phyloP scores from a whole-genome alignment of 331 rosid genomes.

The Telfairia occidentalis region DNA sequence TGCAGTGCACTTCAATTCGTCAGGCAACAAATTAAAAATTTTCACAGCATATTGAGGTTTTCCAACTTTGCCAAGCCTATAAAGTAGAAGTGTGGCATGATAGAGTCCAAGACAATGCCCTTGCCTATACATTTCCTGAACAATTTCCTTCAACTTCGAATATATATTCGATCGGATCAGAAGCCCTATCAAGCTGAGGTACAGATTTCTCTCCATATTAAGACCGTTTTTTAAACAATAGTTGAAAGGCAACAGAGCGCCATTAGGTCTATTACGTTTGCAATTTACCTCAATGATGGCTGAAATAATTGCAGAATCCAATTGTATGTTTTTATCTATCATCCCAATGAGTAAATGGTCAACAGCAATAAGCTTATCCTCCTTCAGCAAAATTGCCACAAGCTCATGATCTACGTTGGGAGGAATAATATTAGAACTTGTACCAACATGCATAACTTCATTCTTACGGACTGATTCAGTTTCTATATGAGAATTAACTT shows the following conservation, averaged over 20 bases:
- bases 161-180: constrained; percentile 40
- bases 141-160: constrained; percentile 33
- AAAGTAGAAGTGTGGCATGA: constrained; percentile 42
- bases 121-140: constrained; percentile 43
- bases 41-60: constrained; percentile 37
- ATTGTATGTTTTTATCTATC: constrained; percentile 31
- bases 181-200: constrained; percentile 52
- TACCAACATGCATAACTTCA: constrained; percentile 15
- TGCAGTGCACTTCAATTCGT: constrained; percentile 51
- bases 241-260: constrained; percentile 54
- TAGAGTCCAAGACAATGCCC: constrained; percentile 63
- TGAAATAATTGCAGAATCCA: constrained; percentile 37
- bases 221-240: constrained; percentile 34
- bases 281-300: constrained; percentile 51
- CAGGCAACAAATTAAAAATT: constrained; percentile 46
- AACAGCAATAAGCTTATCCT: constrained; percentile 40
- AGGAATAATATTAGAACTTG: constrained; percentile 10
- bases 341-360: constrained; percentile 41
- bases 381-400: constrained; percentile 37
- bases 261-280: constrained; percentile 32
- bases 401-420: constrained; percentile 36
- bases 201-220: constrained; percentile 36
- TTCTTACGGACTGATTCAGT: constrained; percentile 22
- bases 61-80: constrained; percentile 51
- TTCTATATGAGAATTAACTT: constrained; percentile 59